phyloP scores from a whole-genome alignment of 371 early-diverging fungal genomes.

The Basidiobolus heterosporus region DNA sequence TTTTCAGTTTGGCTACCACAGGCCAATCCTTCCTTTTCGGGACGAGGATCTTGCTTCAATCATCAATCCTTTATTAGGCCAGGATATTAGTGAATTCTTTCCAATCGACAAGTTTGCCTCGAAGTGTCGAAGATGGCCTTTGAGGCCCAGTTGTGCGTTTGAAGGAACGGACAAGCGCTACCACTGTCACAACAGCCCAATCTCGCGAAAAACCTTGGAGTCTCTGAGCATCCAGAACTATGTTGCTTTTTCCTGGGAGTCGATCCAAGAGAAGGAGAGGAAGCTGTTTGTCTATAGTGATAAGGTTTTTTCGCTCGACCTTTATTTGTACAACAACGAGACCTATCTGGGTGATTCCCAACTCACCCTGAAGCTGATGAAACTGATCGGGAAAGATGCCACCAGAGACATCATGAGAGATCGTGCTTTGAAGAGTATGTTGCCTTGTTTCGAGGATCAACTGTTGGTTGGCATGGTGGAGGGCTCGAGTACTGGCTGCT shows the following conservation, averaged over 20 bases:
- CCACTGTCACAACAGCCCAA: slow-evolving; percentile 10
- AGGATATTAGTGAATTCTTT: slow-evolving; percentile 14
- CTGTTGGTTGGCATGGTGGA: slow-evolving; percentile 49
- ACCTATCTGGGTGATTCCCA: slow-evolving; percentile 5
- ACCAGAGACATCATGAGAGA: slow-evolving; percentile 11
- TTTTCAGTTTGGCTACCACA: slow-evolving; percentile 11
- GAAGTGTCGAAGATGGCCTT: slow-evolving; percentile 6
- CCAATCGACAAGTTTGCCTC: slow-evolving; percentile 4
- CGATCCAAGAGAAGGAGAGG: slow-evolving; percentile 4
- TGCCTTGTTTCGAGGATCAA: slow-evolving; percentile 26
- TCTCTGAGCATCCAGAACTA: slow-evolving; percentile 1
- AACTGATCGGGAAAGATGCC: slow-evolving; percentile 16
- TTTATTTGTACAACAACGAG: slow-evolving; percentile 9
- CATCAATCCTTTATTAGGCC: slow-evolving; percentile 9
- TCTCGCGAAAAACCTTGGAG: neutral
- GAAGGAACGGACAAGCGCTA: slow-evolving; percentile 1
- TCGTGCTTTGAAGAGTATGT: slow-evolving; percentile 8
- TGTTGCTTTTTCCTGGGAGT: slow-evolving; percentile 11
- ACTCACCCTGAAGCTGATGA: slow-evolving; percentile 10
- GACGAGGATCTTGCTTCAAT: slow-evolving; percentile 7
- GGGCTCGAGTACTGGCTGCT: slow-evolving; percentile 48
- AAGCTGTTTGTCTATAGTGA: slow-evolving; percentile 16
- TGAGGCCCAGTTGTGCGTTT: no score
- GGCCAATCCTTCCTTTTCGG: slow-evolving; percentile 7
- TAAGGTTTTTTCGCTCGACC: slow-evolving; percentile 14